Conservation (phyloP, 108 stramenopile species). For the Cylindrotheca fusiformis region DNA sequence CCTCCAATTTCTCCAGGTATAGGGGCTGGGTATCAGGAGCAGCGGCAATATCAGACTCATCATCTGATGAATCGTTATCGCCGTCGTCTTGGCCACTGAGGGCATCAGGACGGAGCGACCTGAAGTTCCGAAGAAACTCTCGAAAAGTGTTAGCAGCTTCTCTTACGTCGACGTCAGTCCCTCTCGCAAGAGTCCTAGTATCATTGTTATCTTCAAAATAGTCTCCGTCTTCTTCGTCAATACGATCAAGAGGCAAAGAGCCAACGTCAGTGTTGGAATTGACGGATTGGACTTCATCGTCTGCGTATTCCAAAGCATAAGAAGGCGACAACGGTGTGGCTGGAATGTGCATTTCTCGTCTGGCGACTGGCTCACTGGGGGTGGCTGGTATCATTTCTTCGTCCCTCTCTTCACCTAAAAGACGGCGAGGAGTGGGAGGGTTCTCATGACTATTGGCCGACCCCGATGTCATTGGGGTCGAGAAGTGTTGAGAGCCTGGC, state of each 20-base stretch:
- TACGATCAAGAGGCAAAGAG: background rate
- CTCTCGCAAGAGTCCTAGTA: slow-evolving; percentile 47
- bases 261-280: background rate
- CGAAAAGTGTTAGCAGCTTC: slow-evolving; percentile 73
- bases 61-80: slow-evolving; percentile 9
- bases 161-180: slow-evolving; percentile 79
- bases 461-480: too few relatives aligned
- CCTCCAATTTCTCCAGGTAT: slow-evolving; percentile 22
- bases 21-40: slow-evolving; percentile 21
- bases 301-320: background rate
- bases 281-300: too few relatives aligned
- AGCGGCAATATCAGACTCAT: slow-evolving; percentile 26
- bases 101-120: slow-evolving; percentile 32
- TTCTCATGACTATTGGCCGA: too few relatives aligned
- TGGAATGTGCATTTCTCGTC: background rate
- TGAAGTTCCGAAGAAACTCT: slow-evolving; percentile 72
- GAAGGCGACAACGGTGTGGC: background rate
- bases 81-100: background rate
- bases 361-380: background rate
- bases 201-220: slow-evolving; percentile 8
- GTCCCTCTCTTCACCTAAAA: background rate
- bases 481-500: too few relatives aligned
- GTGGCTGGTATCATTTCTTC: background rate
- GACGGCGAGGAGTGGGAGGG: too few relatives aligned
- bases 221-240: background rate